Conservation (phyloP, 2,329 filamentous ascomycete species). For the Colletotrichum nymphaeae region DNA sequence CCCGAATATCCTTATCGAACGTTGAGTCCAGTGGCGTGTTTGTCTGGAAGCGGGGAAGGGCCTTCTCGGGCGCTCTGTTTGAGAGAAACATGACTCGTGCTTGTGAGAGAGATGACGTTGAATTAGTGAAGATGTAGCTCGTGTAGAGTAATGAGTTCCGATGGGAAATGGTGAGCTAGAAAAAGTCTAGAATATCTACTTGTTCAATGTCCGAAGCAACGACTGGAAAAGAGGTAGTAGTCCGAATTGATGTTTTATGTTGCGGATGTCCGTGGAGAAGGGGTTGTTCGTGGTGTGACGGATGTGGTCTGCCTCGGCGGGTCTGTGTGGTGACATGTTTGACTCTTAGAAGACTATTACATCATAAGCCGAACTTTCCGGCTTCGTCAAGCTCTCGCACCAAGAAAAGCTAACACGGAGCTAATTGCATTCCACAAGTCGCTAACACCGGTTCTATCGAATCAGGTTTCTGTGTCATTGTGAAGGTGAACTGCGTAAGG, state of each 20-base stretch:
- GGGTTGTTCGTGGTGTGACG: conserved; percentile 8
- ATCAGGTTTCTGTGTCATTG: neutral
- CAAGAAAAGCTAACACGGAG: neutral
- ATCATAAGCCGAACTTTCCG: conserved; percentile 32
- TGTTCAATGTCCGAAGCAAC: neutral
- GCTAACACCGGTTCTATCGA: neutral
- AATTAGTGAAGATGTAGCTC: neutral
- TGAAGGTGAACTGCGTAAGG: neutral
- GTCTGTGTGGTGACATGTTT: conserved; percentile 30
- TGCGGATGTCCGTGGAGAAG: conserved; percentile 29
- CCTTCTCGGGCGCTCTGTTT: conserved; percentile 18
- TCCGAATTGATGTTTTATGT: conserved; percentile 5
- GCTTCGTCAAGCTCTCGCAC: neutral
- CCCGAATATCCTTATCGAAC: conserved; percentile 62
- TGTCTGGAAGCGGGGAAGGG: conserved; percentile 35
- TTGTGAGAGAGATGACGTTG: neutral
- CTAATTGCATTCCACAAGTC: neutral
- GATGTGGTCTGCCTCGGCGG: conserved; percentile 27
- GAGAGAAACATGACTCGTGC: conserved; percentile 35
- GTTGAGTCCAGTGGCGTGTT: conserved; percentile 38
- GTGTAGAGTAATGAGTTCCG: neutral
- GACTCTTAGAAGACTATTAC: conserved; percentile 20
- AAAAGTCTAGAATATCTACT: neutral
- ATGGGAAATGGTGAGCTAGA: neutral
- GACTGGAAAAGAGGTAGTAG: neutral